A percentile compares a stretch with the other conserved stretches of the same genome.
phyloP scores from a whole-genome alignment of 176 grass and related monocot genomes.

The Lolium perenne region DNA sequence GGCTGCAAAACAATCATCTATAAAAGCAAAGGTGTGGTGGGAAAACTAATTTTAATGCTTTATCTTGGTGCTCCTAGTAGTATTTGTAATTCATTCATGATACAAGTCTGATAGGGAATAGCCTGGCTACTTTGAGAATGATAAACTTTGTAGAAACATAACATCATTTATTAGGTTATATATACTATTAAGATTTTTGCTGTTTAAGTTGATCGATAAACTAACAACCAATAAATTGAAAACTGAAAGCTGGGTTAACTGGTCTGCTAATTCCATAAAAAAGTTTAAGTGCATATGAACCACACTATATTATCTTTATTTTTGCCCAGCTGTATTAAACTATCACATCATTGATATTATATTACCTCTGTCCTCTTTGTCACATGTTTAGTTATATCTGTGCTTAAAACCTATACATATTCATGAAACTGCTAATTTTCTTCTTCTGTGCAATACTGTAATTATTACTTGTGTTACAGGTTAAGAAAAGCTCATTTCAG shows the following conservation, averaged over 20 bases:
- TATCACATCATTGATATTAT: slow-evolving; percentile 14
- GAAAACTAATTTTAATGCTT: slow-evolving; percentile 13
- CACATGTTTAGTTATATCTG: not conserved
- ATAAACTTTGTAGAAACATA: not conserved
- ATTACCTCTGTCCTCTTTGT: slow-evolving; percentile 11
- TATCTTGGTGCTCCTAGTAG: not conserved
- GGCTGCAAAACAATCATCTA: slow-evolving; percentile 41
- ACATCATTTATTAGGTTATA: not conserved
- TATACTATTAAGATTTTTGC: not conserved
- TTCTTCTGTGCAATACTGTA: slow-evolving; percentile 16
- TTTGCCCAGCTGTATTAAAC: slow-evolving; percentile 6
- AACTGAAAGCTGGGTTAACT: slow-evolving; percentile 19
- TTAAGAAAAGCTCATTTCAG: slow-evolving; percentile 53
- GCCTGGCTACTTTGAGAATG: slow-evolving; percentile 1
- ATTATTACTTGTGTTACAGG: slow-evolving; percentile 47
- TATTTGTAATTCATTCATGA: slow-evolving; percentile 8
- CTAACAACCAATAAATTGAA: slow-evolving; percentile 5
- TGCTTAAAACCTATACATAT: slow-evolving; percentile 7
- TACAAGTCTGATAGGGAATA: slow-evolving; percentile 12
- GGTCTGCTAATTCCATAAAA: slow-evolving; percentile 27
- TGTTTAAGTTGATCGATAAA: not conserved
- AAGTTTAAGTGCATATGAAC: not conserved
- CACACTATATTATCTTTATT: slow-evolving; percentile 7
- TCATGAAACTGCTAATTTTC: not conserved
- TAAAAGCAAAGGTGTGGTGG: slow-evolving; percentile 49